phyloP scores from a whole-genome alignment of 2,329 filamentous ascomycete species.

The Fusarium pseudocircinatum region DNA sequence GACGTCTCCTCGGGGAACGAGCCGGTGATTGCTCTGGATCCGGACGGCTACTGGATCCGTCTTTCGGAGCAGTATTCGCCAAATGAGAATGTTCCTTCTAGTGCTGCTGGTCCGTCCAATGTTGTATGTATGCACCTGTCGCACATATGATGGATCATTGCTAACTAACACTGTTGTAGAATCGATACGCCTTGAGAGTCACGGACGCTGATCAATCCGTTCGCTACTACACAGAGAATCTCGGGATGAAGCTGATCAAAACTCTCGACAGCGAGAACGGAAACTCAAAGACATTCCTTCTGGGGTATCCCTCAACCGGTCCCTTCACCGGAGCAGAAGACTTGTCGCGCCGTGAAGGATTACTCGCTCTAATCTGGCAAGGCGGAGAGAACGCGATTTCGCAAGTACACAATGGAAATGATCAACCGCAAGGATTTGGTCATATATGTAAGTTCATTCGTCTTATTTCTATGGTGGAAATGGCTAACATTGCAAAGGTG shows the following conservation, averaged over 20 bases:
- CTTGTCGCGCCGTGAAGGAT: background rate
- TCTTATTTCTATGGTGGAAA: background rate
- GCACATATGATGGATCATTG: background rate
- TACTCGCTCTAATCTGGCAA: background rate
- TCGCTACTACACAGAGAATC: background rate
- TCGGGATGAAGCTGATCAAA: background rate
- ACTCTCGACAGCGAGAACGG: accelerated
- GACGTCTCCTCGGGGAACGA: too few species aligned
- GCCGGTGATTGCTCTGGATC: background rate
- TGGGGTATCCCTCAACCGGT: background rate
- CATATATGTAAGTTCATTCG: background rate
- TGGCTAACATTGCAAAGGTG: background rate
- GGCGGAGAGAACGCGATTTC: accelerated
- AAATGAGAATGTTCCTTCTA: accelerated
- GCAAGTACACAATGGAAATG: background rate
- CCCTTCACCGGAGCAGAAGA: background rate
- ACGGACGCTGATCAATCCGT: background rate
- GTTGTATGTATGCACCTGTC: background rate
- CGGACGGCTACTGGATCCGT: background rate
- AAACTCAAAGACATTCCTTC: background rate
- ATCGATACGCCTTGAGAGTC: background rate
- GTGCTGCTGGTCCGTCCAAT: background rate
- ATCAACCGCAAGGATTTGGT: background rate
- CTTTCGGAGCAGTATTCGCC: accelerated
- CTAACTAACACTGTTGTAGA: background rate